Evolutionary conservation across 345 rosid genomes (phyloP).

Genomic region (Sisymbrium altissimum): DNA sequence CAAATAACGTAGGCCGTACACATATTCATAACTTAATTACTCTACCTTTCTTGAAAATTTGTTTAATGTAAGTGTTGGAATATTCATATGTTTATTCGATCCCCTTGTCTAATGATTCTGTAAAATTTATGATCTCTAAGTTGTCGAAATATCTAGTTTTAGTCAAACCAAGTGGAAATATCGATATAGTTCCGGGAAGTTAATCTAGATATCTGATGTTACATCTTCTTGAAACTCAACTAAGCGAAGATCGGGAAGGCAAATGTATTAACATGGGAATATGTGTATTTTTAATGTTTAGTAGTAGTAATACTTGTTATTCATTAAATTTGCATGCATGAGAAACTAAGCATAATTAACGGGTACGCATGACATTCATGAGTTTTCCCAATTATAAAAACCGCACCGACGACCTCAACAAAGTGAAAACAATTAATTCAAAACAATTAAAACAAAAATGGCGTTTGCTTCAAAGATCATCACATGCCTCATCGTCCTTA

Average conservation of each 20-base stretch:
- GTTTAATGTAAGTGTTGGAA: not conserved
- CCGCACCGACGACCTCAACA: conserved; percentile 9
- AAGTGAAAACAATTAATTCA: not conserved
- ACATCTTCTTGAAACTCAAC: conserved; percentile 16
- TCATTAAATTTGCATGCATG: conserved; percentile 29
- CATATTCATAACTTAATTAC: not conserved
- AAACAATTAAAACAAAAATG: conserved; percentile 16
- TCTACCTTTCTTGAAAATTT: not conserved
- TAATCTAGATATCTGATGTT: not conserved
- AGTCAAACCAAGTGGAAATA: not conserved
- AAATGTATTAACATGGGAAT: not conserved
- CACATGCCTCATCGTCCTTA: conserved; percentile 26
- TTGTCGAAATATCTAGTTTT: not conserved
- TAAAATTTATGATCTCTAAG: not conserved
- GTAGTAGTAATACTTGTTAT: not conserved
- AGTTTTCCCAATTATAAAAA: conserved; percentile 21
- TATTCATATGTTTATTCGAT: not conserved
- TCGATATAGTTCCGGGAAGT: not conserved
- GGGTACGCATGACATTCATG: conserved; percentile 32
- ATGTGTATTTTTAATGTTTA: not conserved
- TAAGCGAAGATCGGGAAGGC: conserved; percentile 10
- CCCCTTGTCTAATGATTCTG: not conserved
- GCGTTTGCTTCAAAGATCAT: conserved; percentile 23
- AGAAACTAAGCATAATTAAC: conserved; percentile 27
- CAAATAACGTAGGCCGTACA: not conserved